These are phyloP conservation scores for Apiotrichum veenhuisii DNA, from an alignment of 1,284 basidiomycete genomes.

Conservation along the genomic window DNA sequence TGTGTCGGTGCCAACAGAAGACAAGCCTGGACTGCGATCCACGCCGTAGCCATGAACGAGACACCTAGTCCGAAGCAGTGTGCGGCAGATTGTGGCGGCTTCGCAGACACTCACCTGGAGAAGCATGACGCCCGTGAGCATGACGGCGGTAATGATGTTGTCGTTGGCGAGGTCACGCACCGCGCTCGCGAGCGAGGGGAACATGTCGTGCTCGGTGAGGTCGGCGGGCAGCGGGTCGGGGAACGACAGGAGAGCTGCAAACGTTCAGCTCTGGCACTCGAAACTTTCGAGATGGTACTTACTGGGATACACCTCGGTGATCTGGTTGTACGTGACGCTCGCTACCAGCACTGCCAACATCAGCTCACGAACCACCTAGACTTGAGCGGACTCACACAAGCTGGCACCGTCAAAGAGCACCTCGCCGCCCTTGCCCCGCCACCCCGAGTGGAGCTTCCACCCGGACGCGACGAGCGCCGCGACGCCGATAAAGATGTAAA, in stretches of 20 bases:
- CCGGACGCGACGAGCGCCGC: slow-evolving; percentile 28
- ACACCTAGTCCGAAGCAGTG: not conserved
- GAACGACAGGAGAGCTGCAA: slow-evolving; percentile 33
- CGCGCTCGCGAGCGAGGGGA: slow-evolving; percentile 31
- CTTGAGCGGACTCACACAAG: slow-evolving; percentile 27
- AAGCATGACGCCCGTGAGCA: slow-evolving; percentile 47
- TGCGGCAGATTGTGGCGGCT: not conserved
- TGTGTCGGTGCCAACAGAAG: no score
- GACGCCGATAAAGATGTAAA: slow-evolving; percentile 33
- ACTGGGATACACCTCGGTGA: slow-evolving; percentile 41
- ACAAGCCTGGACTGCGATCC: no score
- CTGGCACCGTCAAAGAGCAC: slow-evolving; percentile 46
- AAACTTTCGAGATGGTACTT: slow-evolving; percentile 2
- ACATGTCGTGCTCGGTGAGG: slow-evolving; percentile 30
- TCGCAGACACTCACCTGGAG: slow-evolving; percentile 34
- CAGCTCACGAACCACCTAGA: not conserved
- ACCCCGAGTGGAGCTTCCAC: slow-evolving; percentile 34
- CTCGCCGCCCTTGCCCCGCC: slow-evolving; percentile 35
- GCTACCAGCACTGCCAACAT: slow-evolving; percentile 35
- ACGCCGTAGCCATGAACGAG: not conserved
- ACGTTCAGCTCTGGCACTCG: slow-evolving; percentile 2
- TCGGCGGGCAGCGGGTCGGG: slow-evolving; percentile 31
- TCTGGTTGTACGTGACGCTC: slow-evolving; percentile 42
- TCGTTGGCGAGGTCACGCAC: slow-evolving; percentile 45
- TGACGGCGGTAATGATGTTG: slow-evolving; percentile 47